These are phyloP conservation scores for Wallacemonas sp. DNA, from an alignment of 208 protist genomes.

Conservation along the genomic window DNA sequence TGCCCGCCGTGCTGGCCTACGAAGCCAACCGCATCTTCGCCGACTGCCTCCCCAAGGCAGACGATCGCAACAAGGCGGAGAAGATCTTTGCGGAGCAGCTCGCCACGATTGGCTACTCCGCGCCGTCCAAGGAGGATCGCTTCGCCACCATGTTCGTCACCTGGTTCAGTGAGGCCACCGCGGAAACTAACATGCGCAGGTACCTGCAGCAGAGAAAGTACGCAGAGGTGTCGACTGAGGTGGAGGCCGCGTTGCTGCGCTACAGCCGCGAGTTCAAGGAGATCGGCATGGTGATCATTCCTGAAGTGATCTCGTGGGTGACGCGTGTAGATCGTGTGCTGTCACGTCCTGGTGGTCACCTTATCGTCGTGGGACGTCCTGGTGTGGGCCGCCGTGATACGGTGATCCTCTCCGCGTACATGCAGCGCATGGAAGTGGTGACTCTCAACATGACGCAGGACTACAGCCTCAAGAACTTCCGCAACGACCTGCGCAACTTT, in stretches of 20 bases:
- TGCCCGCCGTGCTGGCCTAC: conserved; percentile 92
- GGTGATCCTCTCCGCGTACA: conserved; percentile 79
- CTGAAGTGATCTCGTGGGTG: conserved; percentile 89
- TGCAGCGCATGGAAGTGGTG: conserved; percentile 85
- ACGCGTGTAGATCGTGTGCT: conserved; percentile 92
- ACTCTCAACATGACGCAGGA: conserved; percentile 89
- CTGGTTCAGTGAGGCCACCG: conserved; percentile 64
- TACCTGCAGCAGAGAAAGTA: conserved; percentile 74
- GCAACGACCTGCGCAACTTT: conserved; percentile 74
- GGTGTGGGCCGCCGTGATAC: conserved; percentile 90
- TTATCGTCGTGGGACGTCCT: conserved; percentile 93
- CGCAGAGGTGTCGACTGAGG: conserved; percentile 66
- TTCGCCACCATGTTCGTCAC: conserved; percentile 87
- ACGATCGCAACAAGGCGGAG: conserved; percentile 68
- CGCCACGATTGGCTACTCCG: conserved; percentile 80
- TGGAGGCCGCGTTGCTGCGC: conserved; percentile 85
- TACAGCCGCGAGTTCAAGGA: conserved; percentile 95
- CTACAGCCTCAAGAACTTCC: conserved; percentile 91
- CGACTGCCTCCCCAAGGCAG: conserved; percentile 88
- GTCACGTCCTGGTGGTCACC: conserved; percentile 75
- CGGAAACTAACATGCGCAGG: conserved; percentile 19
- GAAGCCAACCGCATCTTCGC: conserved; percentile 93
- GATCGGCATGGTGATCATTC: conserved; percentile 92
- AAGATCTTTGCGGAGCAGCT: conserved; percentile 84
- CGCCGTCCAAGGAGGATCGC: conserved; percentile 65